Conservation (phyloP, 1,284 basidiomycete genomes). For the Tremellales sp. region DNA sequence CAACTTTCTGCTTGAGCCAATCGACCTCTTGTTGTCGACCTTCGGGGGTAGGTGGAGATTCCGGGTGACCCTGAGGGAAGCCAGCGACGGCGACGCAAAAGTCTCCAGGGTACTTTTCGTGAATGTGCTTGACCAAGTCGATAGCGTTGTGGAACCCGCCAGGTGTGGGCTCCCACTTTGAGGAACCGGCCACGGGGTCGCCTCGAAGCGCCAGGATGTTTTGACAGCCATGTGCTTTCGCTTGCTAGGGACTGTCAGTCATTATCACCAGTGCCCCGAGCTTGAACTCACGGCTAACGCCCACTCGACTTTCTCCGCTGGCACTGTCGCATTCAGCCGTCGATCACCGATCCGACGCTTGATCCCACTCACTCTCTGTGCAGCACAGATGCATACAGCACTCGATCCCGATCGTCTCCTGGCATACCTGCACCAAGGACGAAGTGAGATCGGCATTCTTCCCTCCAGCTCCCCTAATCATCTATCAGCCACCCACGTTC, state of each 20-base stretch:
- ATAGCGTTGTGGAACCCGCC: conserved; percentile 84
- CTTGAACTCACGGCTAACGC: conserved; percentile 71
- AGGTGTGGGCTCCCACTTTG: conserved; percentile 85
- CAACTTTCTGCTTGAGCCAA: conserved; percentile 84
- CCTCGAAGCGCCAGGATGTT: conserved; percentile 95
- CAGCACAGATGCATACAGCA: conserved; percentile 99
- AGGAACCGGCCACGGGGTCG: conserved; percentile 82
- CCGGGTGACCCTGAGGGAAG: conserved; percentile 71
- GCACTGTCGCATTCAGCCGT: conserved; percentile 65
- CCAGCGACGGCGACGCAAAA: conserved; percentile 93
- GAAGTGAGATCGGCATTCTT: conserved; percentile 86
- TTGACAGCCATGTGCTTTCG: conserved; percentile 84
- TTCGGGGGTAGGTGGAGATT: conserved; percentile 54
- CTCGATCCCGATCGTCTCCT: conserved; percentile 85
- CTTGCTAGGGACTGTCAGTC: conserved; percentile 68
- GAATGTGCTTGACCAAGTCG: conserved; percentile 85
- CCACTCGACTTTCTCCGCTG: conserved; percentile 84
- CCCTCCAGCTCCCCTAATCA: conserved; percentile 84
- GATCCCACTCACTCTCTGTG: conserved; percentile 66
- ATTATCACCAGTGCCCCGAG: background rate
- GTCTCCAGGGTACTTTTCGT: conserved; percentile 73
- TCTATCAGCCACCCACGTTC: conserved; percentile 2
- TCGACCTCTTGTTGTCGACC: conserved; percentile 63
- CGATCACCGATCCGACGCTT: background rate
- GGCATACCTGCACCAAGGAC: conserved; percentile 95